Conservation (phyloP, 1,284 basidiomycete genomes). For the Puccinia polysora region DNA sequence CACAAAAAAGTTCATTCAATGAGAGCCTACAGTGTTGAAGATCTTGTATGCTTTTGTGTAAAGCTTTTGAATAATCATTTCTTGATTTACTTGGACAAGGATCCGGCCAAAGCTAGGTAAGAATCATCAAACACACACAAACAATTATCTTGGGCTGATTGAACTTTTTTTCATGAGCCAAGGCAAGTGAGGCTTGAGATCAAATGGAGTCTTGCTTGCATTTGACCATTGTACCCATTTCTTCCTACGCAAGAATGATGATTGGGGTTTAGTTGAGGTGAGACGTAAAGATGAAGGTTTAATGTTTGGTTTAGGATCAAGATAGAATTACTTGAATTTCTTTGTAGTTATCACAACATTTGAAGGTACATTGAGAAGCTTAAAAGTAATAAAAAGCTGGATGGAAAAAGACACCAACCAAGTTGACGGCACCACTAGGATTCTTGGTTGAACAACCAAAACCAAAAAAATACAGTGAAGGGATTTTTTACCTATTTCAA, state of each 20-base stretch:
- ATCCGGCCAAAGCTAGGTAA: background rate
- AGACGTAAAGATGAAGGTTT: too few species aligned
- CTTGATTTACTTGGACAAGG: too few species aligned
- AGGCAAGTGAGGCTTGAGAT: slow-evolving; percentile 54
- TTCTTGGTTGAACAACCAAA: too few species aligned
- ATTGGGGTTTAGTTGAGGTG: too few species aligned
- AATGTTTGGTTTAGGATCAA: too few species aligned
- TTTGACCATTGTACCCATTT: slow-evolving; percentile 45
- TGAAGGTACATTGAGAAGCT: slow-evolving; percentile 74
- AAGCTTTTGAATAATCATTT: slow-evolving; percentile 58
- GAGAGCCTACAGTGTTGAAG: slow-evolving; percentile 66
- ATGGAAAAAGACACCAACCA: slow-evolving; percentile 65
- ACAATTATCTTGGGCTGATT: slow-evolving; percentile 74
- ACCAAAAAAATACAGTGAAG: too few species aligned
- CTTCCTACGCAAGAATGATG: too few species aligned
- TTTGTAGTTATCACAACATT: slow-evolving; percentile 62
- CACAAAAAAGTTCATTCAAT: slow-evolving; percentile 72
- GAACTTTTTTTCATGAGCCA: slow-evolving; percentile 79
- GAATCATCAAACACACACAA: slow-evolving; percentile 60
- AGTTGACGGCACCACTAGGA: slow-evolving; percentile 40
- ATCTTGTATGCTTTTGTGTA: slow-evolving; percentile 84
- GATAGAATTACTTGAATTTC: slow-evolving; percentile 59
- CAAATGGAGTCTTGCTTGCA: slow-evolving; percentile 50
- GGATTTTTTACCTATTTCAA: too few species aligned
- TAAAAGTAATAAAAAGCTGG: slow-evolving; percentile 86